These are phyloP conservation scores for Ilyonectria sp. DNA, from an alignment of 2,329 filamentous ascomycete genomes.

Conservation along the genomic window DNA sequence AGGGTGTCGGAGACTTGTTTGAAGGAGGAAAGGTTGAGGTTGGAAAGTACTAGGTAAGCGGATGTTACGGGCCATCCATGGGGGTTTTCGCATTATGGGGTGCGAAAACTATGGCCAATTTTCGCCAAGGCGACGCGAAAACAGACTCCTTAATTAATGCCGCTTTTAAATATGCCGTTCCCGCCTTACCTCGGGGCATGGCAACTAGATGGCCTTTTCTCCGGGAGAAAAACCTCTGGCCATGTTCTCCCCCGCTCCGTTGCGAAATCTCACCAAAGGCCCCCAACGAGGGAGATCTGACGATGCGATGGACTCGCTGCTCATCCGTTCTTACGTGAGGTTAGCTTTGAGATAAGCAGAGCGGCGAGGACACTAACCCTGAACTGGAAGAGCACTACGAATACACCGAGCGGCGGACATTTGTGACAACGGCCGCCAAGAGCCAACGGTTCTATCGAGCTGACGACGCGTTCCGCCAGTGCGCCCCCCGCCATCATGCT, in stretches of 20 bases:
- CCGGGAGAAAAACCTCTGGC: slow-evolving; percentile 1
- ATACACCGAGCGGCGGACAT: slow-evolving; percentile 21
- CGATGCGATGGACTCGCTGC: slow-evolving; percentile 4
- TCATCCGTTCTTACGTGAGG: slow-evolving; percentile 26
- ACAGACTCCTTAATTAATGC: slow-evolving; percentile 24
- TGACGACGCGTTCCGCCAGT: slow-evolving; percentile 28
- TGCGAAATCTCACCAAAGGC: slow-evolving; percentile 17
- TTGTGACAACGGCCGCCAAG: slow-evolving; percentile 14
- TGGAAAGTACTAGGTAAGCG: slow-evolving; percentile 25
- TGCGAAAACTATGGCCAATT: slow-evolving; percentile 33
- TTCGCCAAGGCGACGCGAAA: slow-evolving; percentile 33
- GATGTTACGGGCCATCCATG: slow-evolving; percentile 31
- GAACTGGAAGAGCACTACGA: slow-evolving; percentile 26
- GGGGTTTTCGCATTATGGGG: slow-evolving; percentile 29
- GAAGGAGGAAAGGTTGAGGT: slow-evolving; percentile 27
- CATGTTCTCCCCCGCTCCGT: neutral
- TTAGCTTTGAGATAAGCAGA: slow-evolving; percentile 17
- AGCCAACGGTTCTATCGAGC: slow-evolving; percentile 21
- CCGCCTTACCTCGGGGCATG: neutral
- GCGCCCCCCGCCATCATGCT: slow-evolving; percentile 6
- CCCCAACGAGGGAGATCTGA: slow-evolving; percentile 8
- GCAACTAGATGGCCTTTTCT: neutral
- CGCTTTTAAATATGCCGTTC: slow-evolving; percentile 22
- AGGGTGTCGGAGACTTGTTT: slow-evolving; percentile 21
- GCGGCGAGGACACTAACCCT: slow-evolving; percentile 29